Evolutionary conservation across 352 stramenopile species (phyloP), one percentile per base, ranked within the genome.

Genomic region (Saprolegnia parasitica): DNA sequence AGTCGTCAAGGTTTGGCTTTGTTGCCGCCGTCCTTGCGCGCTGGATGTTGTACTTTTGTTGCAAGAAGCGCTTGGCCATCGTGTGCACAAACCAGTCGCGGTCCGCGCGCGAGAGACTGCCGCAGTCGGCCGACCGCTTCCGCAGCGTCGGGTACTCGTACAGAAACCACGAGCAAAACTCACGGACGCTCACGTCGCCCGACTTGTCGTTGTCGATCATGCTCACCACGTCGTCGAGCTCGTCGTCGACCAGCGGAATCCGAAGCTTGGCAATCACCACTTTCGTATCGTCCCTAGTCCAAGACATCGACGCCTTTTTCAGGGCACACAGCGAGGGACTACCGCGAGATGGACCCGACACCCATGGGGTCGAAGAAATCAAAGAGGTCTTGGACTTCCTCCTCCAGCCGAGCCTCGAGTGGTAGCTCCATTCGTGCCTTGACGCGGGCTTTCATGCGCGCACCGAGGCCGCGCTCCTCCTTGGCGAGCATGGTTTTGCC

Each of bases 131-230:
- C 16, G 74, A 80, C 29, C 86, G 76, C 42, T 77, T 77, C 21
- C 79, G 78, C 32, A 93, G 65, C 11, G 81, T 50, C 6, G 76
- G 63, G 32, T 80, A 83, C 63, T 93, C 86, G 71, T 89, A 77
- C 6, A 71, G 55, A 56, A 89, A 88, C 83, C 86, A 93, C 4
- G 68, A 72, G 11, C 77, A 78, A 50, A 93, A 93, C 46, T 93
- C 83, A 16, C 56, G 39, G 26, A 91, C 78, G 26, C 83, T 90
- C 24, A 93, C 86, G 6, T 72, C 75, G 0, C 82, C 83, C 0
- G 85, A 91, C 9, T 71, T 72, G 54, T 93, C 85, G 50, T 74
- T 83, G 73, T 93, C 85, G 80, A 93, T 93, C 85, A 93, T 93
- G 15, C 77, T 77, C 20, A 91, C 77, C 10, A 91, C 85, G 64